phyloP scores from a whole-genome alignment of 768 basidiomycete species.

The Kwoniella shandongensis region DNA sequence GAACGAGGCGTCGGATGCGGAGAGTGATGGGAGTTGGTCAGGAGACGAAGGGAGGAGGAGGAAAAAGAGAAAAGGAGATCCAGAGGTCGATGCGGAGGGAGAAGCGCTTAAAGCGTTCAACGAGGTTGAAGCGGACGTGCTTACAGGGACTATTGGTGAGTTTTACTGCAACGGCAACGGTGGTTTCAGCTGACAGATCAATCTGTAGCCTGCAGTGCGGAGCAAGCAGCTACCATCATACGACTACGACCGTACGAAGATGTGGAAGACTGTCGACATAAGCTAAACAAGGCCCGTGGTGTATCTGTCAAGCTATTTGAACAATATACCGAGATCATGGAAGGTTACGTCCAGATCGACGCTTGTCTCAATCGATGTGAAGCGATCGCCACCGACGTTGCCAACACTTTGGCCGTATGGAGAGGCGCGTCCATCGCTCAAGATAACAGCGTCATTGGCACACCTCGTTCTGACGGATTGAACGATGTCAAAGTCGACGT shows the following conservation, averaged over 20 bases:
- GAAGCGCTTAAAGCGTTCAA: slow-evolving; percentile 57
- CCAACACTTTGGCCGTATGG: slow-evolving; percentile 77
- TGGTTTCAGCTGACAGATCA: slow-evolving; percentile 1
- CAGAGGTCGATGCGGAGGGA: slow-evolving; percentile 45
- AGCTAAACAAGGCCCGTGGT: slow-evolving; percentile 89
- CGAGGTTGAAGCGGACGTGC: slow-evolving; percentile 51
- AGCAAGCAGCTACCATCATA: slow-evolving; percentile 78
- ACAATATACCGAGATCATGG: slow-evolving; percentile 78
- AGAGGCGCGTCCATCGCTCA: slow-evolving; percentile 49
- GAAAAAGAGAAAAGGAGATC: slow-evolving; percentile 36
- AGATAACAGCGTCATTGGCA: slow-evolving; percentile 34
- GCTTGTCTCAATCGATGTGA: slow-evolving; percentile 85
- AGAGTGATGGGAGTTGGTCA: slow-evolving; percentile 41
- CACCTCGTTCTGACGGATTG: slow-evolving; percentile 42
- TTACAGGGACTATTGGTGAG: slow-evolving; percentile 58
- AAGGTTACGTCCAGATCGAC: slow-evolving; percentile 77
- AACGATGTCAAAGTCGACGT: slow-evolving; percentile 52
- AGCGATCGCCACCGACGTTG: slow-evolving; percentile 72
- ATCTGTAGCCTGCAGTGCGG: slow-evolving; percentile 62
- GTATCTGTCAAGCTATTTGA: slow-evolving; percentile 88
- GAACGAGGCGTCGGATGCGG: slow-evolving; percentile 22
- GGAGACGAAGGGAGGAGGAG: slow-evolving; percentile 35
- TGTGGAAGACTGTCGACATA: slow-evolving; percentile 70
- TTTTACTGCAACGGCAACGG: too few relatives aligned
- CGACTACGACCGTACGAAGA: slow-evolving; percentile 75